These are phyloP conservation scores for Chaetomium strumarium DNA, from an alignment of 2,329 filamentous ascomycete genomes.

Conservation along the genomic window DNA sequence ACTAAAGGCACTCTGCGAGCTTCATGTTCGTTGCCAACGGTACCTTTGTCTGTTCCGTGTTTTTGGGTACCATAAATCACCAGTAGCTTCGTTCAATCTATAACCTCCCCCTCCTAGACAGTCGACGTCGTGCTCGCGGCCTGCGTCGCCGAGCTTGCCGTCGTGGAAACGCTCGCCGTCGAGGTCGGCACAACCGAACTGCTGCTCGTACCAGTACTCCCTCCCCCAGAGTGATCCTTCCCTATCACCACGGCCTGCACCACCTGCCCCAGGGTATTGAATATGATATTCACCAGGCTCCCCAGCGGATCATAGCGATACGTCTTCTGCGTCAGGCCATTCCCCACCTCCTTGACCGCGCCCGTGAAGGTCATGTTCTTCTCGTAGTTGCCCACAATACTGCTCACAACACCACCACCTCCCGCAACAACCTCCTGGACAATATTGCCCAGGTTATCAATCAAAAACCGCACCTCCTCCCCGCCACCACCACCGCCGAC, in stretches of 20 bases:
- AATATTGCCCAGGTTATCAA: slow-evolving; percentile 59
- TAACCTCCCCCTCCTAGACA: not conserved
- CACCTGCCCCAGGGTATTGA: slow-evolving; percentile 49
- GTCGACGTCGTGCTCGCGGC: not conserved
- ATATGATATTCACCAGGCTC: slow-evolving; percentile 49
- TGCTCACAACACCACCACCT: slow-evolving; percentile 39
- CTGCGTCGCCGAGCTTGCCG: not conserved
- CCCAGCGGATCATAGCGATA: slow-evolving; percentile 46
- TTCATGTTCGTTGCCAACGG: too few species aligned
- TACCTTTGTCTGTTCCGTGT: too few species aligned
- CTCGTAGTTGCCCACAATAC: slow-evolving; percentile 53
- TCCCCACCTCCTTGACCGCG: slow-evolving; percentile 30
- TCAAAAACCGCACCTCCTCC: slow-evolving; percentile 47
- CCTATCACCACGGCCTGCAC: slow-evolving; percentile 40
- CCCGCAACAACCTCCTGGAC: slow-evolving; percentile 51
- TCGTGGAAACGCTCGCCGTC: not conserved
- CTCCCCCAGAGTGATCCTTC: slow-evolving; percentile 18
- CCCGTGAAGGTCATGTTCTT: slow-evolving; percentile 52
- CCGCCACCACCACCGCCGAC: slow-evolving; percentile 51
- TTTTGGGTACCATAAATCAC: too few species aligned
- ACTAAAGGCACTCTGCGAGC: too few species aligned
- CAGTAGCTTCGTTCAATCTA: too few species aligned
- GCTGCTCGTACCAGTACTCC: slow-evolving; percentile 10
- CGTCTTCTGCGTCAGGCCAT: slow-evolving; percentile 43
- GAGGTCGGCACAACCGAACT: not conserved